Percentiles rank a stretch among this genome's conserved stretches.
Evolutionary conservation across 768 basidiomycete species (phyloP).

Genomic region (Cystofilobasidium macerans): DNA sequence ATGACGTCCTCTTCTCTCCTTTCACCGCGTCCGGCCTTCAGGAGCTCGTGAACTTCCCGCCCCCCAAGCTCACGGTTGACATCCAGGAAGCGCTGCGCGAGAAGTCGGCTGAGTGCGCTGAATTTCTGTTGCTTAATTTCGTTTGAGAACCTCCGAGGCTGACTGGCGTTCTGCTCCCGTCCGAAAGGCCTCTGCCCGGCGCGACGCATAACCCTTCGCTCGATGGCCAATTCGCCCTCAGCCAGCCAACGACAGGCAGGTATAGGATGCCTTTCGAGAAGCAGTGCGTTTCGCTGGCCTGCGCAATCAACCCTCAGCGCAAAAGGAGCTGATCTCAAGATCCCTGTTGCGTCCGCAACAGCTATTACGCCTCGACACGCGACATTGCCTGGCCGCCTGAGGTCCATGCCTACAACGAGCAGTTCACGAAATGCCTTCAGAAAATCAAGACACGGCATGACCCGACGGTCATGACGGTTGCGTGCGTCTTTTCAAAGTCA

Average conservation of each 20-base stretch:
- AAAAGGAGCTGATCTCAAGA: not conserved
- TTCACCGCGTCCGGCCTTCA: constrained; percentile 33
- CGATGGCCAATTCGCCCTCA: not conserved
- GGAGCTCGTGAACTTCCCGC: constrained; percentile 82
- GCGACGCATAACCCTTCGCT: constrained; percentile 69
- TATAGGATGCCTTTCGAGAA: constrained; percentile 23
- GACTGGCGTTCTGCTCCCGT: constrained; percentile 18
- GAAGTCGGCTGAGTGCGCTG: constrained; percentile 32
- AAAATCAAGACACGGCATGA: constrained; percentile 90
- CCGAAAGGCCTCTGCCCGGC: constrained; percentile 48
- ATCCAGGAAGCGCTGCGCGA: constrained; percentile 50
- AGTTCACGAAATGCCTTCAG: constrained; percentile 77
- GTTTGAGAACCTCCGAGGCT: constrained; percentile 38
- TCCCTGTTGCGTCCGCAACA: constrained; percentile 33
- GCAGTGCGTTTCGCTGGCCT: constrained; percentile 5
- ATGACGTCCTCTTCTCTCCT: not conserved
- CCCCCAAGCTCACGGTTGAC: constrained; percentile 56
- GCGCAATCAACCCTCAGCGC: too few species aligned
- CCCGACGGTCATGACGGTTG: constrained; percentile 93
- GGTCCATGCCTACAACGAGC: constrained; percentile 80
- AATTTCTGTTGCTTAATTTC: not conserved
- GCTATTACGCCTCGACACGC: constrained; percentile 69
- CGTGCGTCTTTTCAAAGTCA: constrained; percentile 39
- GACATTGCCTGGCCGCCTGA: constrained; percentile 76
- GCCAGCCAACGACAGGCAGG: not conserved